These are phyloP conservation scores for Elsinoe batatas DNA, from an alignment of 2,329 filamentous ascomycete genomes.

Conservation along the genomic window DNA sequence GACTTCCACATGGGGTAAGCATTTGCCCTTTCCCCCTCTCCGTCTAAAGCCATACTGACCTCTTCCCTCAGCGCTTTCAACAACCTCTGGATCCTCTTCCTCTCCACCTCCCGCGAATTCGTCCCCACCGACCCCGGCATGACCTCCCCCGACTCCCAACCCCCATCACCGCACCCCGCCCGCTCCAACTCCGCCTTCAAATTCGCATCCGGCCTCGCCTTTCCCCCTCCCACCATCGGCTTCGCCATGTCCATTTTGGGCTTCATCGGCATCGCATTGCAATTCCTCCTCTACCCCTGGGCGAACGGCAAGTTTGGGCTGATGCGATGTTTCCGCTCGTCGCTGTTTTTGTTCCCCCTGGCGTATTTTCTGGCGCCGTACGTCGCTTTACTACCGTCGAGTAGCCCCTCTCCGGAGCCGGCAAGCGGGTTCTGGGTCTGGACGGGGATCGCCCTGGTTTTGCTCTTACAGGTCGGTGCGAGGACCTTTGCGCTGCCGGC, in stretches of 20 bases:
- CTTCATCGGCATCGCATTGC: constrained; percentile 61
- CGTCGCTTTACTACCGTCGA: constrained; percentile 56
- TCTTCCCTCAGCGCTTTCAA: constrained; percentile 51
- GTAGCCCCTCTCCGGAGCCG: constrained; percentile 38
- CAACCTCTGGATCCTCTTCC: constrained; percentile 64
- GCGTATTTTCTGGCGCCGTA: constrained; percentile 62
- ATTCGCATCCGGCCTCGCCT: constrained; percentile 65
- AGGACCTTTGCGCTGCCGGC: constrained; percentile 58
- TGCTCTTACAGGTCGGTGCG: constrained; percentile 60
- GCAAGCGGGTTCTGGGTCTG: constrained; percentile 50
- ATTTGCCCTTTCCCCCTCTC: not conserved
- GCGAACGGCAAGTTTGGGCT: constrained; percentile 59
- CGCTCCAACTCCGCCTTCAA: constrained; percentile 36
- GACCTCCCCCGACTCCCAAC: constrained; percentile 22
- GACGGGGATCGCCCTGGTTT: constrained; percentile 53
- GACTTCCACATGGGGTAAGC: constrained; percentile 54
- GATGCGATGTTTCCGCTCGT: constrained; percentile 56
- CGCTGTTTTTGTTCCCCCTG: constrained; percentile 59
- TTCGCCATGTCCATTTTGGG: constrained; percentile 69
- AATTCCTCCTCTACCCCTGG: constrained; percentile 60
- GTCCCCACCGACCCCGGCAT: constrained; percentile 32
- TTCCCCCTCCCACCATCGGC: constrained; percentile 62
- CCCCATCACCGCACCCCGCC: constrained; percentile 22
- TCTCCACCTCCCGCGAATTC: constrained; percentile 55
- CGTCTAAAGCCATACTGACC: not conserved